phyloP scores from a whole-genome alignment of 129 eudicot species.

The Chrysanthemum seticuspe region DNA sequence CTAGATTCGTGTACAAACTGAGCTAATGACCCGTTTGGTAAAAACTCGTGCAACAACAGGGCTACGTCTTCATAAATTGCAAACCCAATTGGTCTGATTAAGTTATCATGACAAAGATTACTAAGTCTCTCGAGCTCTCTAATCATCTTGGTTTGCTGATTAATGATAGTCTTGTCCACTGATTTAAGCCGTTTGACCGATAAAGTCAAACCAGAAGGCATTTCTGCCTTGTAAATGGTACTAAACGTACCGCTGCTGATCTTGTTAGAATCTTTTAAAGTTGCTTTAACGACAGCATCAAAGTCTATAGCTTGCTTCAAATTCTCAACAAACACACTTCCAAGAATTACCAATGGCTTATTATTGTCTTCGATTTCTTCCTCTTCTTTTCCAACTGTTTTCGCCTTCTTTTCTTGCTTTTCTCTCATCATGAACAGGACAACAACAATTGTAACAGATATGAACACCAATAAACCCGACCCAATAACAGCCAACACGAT shows the following conservation, averaged over 20 bases:
- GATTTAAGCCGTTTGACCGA: constrained; percentile 80
- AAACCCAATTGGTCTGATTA: constrained; percentile 79
- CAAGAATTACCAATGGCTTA: constrained; percentile 65
- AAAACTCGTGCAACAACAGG: constrained; percentile 76
- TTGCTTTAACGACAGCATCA: constrained; percentile 83
- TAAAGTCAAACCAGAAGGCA: constrained; percentile 93
- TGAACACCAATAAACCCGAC: constrained; percentile 83
- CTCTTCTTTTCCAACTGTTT: constrained; percentile 43
- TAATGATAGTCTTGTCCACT: constrained; percentile 60
- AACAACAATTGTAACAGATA: constrained; percentile 77
- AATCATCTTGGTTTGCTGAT: constrained; percentile 88
- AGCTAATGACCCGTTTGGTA: constrained; percentile 74
- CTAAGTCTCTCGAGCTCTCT: constrained; percentile 94
- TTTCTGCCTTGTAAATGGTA: constrained; percentile 77
- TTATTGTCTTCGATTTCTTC: constrained; percentile 38
- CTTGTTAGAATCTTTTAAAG: constrained; percentile 75
- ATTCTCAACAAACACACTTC: constrained; percentile 81
- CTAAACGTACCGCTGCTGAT: constrained; percentile 90
- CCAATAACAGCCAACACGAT: constrained; percentile 82
- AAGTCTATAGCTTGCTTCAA: constrained; percentile 89
- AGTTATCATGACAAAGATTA: constrained; percentile 72
- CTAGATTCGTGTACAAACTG: constrained; percentile 66
- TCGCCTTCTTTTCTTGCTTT: constrained; percentile 72
- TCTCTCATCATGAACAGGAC: constrained; percentile 95
- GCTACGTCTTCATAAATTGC: constrained; percentile 80